Evolutionary conservation across 352 stramenopile genomes (phyloP), one percentile per base, ranked within the genome.

Genomic region (Pythium grandisporangium): DNA sequence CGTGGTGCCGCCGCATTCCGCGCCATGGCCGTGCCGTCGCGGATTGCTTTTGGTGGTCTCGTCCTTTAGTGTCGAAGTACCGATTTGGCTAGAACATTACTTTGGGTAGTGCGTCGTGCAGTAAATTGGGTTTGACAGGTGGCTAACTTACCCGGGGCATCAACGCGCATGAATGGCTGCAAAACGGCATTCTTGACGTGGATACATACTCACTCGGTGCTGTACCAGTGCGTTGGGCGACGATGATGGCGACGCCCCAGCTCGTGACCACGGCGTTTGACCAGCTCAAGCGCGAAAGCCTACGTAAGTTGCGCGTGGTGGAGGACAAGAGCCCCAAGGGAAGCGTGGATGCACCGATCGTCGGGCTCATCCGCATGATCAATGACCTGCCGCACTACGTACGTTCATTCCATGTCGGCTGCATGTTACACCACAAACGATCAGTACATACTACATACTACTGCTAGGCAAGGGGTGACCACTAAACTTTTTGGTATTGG

Each of bases 251-350:
- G 24, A 51, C 42, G 33, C 27, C 29, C 24, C 21, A 5, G 11
- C 17, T 26, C 6, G 36, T 34, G 42, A 61, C 45, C 7, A 40
- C 45, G 36, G 36, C 51, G 61, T 93, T 93, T 53, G 70, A 80
- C 37, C 70, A 88, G 55, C 64, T 88, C 52, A 93, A 90, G 68
- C 80, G 77, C 53, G 80, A 93, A 64, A 86, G 61, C 42, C 57
- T 93, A 59, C 76, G 78, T 38, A 91, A 90, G 68, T 60, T 93
- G 47, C 73, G 75, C 42, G 61, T 61, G 48, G 69, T 78, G 48
- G 75, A 88, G 47, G 81, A 95, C 58, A 95, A 95, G 61, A 95
- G 80, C 30, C 84, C 84, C 6, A 97, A 97, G 47, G 88, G 84
- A 5, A 91, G 67, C 48, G 79, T 97, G 42, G 88, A 97, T 51